Evolutionary conservation across 1,284 basidiomycete species (phyloP), one percentile per base, ranked within the genome.

Genomic region (Schizophyllum commune): DNA sequence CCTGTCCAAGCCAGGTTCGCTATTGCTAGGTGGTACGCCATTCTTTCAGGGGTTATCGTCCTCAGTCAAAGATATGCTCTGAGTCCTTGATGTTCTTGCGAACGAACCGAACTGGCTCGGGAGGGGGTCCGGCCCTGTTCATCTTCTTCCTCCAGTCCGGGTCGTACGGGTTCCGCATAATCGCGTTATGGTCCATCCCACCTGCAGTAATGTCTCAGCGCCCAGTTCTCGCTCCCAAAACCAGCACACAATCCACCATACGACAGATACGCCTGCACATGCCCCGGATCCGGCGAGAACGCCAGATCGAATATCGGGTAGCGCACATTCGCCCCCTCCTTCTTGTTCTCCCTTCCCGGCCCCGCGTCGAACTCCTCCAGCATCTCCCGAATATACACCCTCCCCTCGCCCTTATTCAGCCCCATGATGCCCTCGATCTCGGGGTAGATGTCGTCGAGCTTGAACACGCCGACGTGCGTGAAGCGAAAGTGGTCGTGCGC

Each of bases 401-500:
- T 55, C 9, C 62, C 62, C 17, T 63, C 60, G 13, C 60, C 60
- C 33, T 4, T 47, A 13, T 63, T 53, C 5, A 63, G 15, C 0
- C 39, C 2, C 55, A 63, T 34, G 15, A 20, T n/a, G 9, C 52
- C 3, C 52, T 63, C 62, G 13, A 63, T 17, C 21, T 63, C 62
- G 22, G 55, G 57, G 4, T 59, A 56, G 8, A 63, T 53, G n/a
- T 63, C 62, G 19, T 56, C 47, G 20, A 63, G 51, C 33, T 19
- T 57, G 32, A 63, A 63, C 5, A 63, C 60, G 9, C 62, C 60
- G 27, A 58, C 60, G 1, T 54, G 27, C 19, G 57, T 20, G 34
- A 63, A 55, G 17, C 56, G 51, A 60, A 63, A 63, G 19, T 61
- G 60, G 34, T 63, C 58, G 52, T 57, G 57, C 15, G 61, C 55